Evolutionary conservation across 768 basidiomycete species (phyloP).

Genomic region (Trametes cubensis): DNA sequence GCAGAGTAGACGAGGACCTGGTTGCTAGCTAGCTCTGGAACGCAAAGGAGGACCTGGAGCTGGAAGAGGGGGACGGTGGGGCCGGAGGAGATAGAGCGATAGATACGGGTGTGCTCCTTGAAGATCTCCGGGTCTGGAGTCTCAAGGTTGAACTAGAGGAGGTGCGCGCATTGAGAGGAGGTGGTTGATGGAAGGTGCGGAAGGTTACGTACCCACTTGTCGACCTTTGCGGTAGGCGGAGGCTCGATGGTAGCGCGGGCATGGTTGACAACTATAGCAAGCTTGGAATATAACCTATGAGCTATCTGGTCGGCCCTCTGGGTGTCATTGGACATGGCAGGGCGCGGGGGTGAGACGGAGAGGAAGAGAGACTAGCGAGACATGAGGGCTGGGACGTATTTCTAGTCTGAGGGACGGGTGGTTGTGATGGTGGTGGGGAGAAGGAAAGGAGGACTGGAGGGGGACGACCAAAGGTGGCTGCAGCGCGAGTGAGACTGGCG

Average conservation of each 20-base stretch:
- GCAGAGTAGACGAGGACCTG: constrained; percentile 72
- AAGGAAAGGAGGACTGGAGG: constrained; percentile 14
- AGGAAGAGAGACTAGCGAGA: constrained; percentile 25
- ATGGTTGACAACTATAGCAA: constrained; percentile 73
- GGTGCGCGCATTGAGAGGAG: constrained; percentile 8
- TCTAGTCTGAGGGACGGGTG: constrained; percentile 13
- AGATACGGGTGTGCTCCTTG: constrained; percentile 62
- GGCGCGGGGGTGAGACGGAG: constrained; percentile 24
- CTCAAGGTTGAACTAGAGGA: constrained; percentile 75
- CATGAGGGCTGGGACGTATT: constrained; percentile 29
- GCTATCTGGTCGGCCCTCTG: constrained; percentile 86
- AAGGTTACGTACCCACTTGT: constrained; percentile 73
- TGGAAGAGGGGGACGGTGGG: constrained; percentile 52
- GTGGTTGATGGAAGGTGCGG: not conserved
- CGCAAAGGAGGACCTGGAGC: constrained; percentile 67
- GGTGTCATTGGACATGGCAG: constrained; percentile 55
- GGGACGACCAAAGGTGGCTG: not conserved
- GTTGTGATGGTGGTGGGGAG: constrained; percentile 17
- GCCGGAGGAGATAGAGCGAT: constrained; percentile 55
- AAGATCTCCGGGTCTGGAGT: constrained; percentile 73
- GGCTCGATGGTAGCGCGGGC: constrained; percentile 65
- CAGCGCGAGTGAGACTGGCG: not conserved
- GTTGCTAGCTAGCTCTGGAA: constrained; percentile 70
- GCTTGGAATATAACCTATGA: constrained; percentile 81
- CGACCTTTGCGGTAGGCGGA: constrained; percentile 52